Conservation (phyloP, 2,329 filamentous ascomycete genomes). For the Neophaeococcomyces mojaviensis region DNA sequence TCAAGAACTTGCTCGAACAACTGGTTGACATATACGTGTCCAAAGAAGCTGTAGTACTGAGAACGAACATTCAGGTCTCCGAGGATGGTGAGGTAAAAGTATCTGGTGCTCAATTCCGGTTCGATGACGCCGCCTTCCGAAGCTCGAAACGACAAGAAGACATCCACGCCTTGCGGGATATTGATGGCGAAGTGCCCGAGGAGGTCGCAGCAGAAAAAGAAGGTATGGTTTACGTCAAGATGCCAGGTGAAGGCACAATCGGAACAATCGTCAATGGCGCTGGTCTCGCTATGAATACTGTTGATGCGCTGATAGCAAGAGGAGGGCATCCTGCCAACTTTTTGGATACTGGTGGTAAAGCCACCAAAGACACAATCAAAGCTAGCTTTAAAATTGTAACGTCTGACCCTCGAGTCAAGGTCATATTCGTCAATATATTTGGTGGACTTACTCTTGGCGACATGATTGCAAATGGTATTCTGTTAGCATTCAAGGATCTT, state of each 20-base stretch:
- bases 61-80: conserved; percentile 41
- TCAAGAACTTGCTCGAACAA: conserved; percentile 44
- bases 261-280: conserved; percentile 79
- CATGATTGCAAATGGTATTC: conserved; percentile 71
- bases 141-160: conserved; percentile 55
- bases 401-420: conserved; percentile 62
- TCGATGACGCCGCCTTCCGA: conserved; percentile 63
- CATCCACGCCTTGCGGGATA: conserved; percentile 52
- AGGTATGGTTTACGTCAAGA: conserved; percentile 72
- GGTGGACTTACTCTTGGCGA: conserved; percentile 65
- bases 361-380: conserved; percentile 72
- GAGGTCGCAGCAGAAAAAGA: conserved; percentile 58
- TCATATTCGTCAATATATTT: conserved; percentile 66
- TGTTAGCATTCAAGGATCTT: conserved; percentile 64
- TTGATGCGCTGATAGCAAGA: conserved; percentile 64
- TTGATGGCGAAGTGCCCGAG: conserved; percentile 43
- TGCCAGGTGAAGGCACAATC: conserved; percentile 52
- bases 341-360: conserved; percentile 82
- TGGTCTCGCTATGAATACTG: conserved; percentile 83
- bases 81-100: conserved; percentile 41
- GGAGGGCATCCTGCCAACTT: conserved; percentile 73
- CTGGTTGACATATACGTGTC: conserved; percentile 54
- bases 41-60: conserved; percentile 59
- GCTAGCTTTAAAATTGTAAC: conserved; percentile 68
- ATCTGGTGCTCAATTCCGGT: conserved; percentile 51